These are phyloP conservation scores for Saccharum officinarum DNA, from an alignment of 176 grass and related monocot genomes.

Conservation along the genomic window DNA sequence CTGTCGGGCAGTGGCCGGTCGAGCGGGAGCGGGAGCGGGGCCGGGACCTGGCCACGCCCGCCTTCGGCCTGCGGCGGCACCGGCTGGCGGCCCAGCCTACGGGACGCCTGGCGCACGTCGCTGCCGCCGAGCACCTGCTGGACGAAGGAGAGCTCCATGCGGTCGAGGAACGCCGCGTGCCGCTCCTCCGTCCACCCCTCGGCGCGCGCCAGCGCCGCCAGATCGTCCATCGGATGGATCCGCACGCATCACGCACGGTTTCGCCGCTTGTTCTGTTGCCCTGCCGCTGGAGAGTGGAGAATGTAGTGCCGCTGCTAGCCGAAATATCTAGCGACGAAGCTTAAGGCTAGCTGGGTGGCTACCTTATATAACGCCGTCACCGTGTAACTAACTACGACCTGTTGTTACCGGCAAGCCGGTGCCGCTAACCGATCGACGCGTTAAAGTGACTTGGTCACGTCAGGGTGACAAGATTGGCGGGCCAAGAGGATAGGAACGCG, in stretches of 20 bases:
- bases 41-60: background rate
- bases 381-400: background rate
- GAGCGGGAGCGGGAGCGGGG: constrained; percentile 40
- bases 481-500: background rate
- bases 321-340: constrained; percentile 34
- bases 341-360: too few species aligned
- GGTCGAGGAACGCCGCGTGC: constrained; percentile 82
- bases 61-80: background rate
- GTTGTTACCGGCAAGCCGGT: background rate
- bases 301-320: background rate
- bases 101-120: constrained; percentile 39
- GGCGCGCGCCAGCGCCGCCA: constrained; percentile 31
- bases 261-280: too few species aligned
- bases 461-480: background rate
- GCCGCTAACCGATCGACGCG: background rate
- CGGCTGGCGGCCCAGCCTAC: constrained; percentile 14
- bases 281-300: background rate
- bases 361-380: background rate
- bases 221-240: constrained; percentile 36
- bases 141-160: constrained; percentile 82
- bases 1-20: constrained; percentile 78
- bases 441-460: background rate
- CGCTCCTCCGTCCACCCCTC: constrained; percentile 85
- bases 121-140: constrained; percentile 44
- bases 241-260: background rate